These are phyloP conservation scores for Passiflora organensis DNA, from an alignment of 345 rosid genomes.

Conservation along the genomic window DNA sequence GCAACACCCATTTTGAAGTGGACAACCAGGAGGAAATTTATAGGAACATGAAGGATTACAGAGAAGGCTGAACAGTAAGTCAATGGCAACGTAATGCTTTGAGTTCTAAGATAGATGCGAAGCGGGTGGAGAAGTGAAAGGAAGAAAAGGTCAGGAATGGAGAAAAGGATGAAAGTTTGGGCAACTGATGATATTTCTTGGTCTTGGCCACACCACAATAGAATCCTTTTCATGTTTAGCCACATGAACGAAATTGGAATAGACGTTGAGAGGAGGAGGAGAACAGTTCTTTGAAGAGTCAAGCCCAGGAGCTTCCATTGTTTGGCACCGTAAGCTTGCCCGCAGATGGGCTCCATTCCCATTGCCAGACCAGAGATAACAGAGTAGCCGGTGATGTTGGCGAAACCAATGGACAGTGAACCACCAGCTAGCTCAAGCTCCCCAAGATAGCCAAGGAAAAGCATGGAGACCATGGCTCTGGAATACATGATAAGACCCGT, in stretches of 20 bases:
- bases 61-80: slow-evolving; percentile 86
- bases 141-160: slow-evolving; percentile 86
- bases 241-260: slow-evolving; percentile 81
- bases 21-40: slow-evolving; percentile 69
- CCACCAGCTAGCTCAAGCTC: slow-evolving; percentile 96
- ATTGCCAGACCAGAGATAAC: too few species aligned
- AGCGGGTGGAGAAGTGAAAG: slow-evolving; percentile 93
- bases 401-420: slow-evolving; percentile 88
- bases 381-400: too few species aligned
- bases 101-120: slow-evolving; percentile 80
- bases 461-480: slow-evolving; percentile 96
- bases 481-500: slow-evolving; percentile 82
- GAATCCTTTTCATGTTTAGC: slow-evolving; percentile 68
- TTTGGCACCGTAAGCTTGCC: slow-evolving; percentile 94
- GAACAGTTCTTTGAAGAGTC: slow-evolving; percentile 88
- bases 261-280: slow-evolving; percentile 77
- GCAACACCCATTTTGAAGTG: slow-evolving; percentile 76
- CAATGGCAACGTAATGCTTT: slow-evolving; percentile 76
- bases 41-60: slow-evolving; percentile 71
- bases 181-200: slow-evolving; percentile 63
- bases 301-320: slow-evolving; percentile 82
- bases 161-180: slow-evolving; percentile 63
- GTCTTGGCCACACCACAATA: slow-evolving; percentile 83
- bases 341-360: slow-evolving; percentile 99
- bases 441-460: slow-evolving; percentile 90